A percentile compares a stretch with the other conserved stretches of the same genome.
Conservation (phyloP, 2,329 filamentous ascomycete species). For the Pseudocercospora fuligena region DNA sequence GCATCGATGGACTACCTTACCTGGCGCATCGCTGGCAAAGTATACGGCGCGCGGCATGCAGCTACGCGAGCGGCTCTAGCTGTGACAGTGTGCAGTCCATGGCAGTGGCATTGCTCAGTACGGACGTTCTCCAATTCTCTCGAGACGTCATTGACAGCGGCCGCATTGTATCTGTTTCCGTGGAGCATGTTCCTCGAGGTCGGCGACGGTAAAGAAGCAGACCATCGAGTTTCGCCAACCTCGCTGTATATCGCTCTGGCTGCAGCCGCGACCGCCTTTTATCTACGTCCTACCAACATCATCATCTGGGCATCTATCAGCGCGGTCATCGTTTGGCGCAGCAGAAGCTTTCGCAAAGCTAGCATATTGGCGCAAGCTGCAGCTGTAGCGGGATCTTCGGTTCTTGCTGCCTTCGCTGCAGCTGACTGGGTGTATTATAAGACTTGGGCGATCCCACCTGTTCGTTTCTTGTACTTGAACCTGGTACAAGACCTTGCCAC, state of each 20-base stretch:
- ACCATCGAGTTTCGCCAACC: neutral
- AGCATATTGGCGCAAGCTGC: slow-evolving; percentile 20
- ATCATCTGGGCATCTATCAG: slow-evolving; percentile 79
- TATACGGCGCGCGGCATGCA: slow-evolving; percentile 70
- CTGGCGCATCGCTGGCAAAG: slow-evolving; percentile 75
- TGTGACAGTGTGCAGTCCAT: slow-evolving; percentile 76
- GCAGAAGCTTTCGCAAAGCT: slow-evolving; percentile 34
- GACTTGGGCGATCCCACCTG: slow-evolving; percentile 84
- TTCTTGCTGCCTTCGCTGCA: slow-evolving; percentile 67
- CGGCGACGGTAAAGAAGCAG: neutral
- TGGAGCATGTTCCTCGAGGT: slow-evolving; percentile 61
- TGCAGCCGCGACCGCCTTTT: slow-evolving; percentile 79
- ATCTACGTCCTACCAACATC: slow-evolving; percentile 86
- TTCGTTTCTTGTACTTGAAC: slow-evolving; percentile 90
- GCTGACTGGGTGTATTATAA: slow-evolving; percentile 77
- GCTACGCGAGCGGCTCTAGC: slow-evolving; percentile 71
- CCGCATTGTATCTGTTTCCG: slow-evolving; percentile 82
- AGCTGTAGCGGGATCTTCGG: slow-evolving; percentile 50
- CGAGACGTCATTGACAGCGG: slow-evolving; percentile 83
- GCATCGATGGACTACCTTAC: slow-evolving; percentile 83
- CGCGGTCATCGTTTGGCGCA: slow-evolving; percentile 57
- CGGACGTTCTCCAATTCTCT: slow-evolving; percentile 93
- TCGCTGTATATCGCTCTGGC: slow-evolving; percentile 61
- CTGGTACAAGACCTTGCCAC: slow-evolving; percentile 83
- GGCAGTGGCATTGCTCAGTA: slow-evolving; percentile 96